Base-by-base conservation (phyloP, 495 filamentous ascomycete genomes). In the Penicillium canescens region DNA sequence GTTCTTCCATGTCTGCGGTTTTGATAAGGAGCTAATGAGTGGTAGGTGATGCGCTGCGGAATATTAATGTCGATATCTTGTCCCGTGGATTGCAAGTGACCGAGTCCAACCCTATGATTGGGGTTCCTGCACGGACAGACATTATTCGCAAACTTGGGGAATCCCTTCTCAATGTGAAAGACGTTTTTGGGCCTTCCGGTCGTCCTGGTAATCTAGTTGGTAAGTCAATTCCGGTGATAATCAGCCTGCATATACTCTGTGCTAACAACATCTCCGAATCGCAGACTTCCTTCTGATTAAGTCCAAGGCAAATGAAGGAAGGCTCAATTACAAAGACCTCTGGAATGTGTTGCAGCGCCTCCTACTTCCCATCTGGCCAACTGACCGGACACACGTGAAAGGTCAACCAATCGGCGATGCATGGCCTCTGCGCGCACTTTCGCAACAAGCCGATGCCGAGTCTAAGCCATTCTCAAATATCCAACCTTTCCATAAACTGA, bases 401-500 rank as follows among this genome's bases (percentile, higher is more conserved):
- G 80, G 79, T 12, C 61, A 73, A 8, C 74, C 81, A 1, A 68
- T 85, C 23, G 82, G 82, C 35, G 82, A 85, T 60, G 81, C 82
- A 3, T 85, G 82, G 82, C 82, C 79, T 13, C 61, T 78, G 1
- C 42, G 59, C 11, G 57, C 56, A 1, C 62, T 77, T 3, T 45
- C 52, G 0, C 55, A 63, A 12, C 28, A 48, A 26, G 6, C 38
- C 7, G 47, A 36, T 24, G 31, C 23, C 34, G 38, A 47, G 20
- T 51, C 46, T 21, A 50, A 50, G 43, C 43, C 48, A 56, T 42
- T 54, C 43, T 28, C 57, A 21, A 57, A 60, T 8, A 75, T 75
- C 31, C 69, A 72, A 34, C 72, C 72, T 2, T 95, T 96, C 81
- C 90, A 95, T 74, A 95, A 95, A 62, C 82, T 93, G 24, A 92